Evolutionary conservation across 1,139 yeast species (phyloP).

Genomic region (Suhomyces coccinellae): DNA sequence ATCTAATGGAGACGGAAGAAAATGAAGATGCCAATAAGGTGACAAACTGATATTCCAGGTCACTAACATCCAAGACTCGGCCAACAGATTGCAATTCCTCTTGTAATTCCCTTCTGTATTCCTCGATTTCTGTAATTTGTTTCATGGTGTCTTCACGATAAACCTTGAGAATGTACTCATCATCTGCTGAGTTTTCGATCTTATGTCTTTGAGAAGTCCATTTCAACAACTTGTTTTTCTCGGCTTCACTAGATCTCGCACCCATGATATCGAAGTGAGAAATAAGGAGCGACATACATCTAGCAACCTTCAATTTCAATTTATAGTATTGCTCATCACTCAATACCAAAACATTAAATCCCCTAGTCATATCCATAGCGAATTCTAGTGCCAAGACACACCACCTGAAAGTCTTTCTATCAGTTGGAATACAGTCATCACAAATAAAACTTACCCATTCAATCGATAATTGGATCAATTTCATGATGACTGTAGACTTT

Average conservation of each 20-base stretch:
- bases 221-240: constrained; percentile 53
- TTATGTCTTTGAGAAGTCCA: constrained; percentile 52
- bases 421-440: constrained; percentile 94
- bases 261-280: constrained; percentile 99
- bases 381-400: constrained; percentile 94
- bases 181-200: constrained; percentile 57
- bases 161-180: constrained; percentile 55
- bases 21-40: constrained; percentile 86
- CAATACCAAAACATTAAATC: constrained; percentile 81
- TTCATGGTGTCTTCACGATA: constrained; percentile 60
- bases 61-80: constrained; percentile 82
- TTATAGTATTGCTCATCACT: constrained; percentile 73
- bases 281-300: constrained; percentile 89
- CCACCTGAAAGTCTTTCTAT: constrained; percentile 89
- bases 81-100: constrained; percentile 66
- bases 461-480: constrained; percentile 72
- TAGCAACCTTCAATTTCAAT: constrained; percentile 82
- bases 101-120: constrained; percentile 49
- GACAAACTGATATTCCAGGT: constrained; percentile 83
- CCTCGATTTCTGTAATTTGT: constrained; percentile 61
- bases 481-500: constrained; percentile 69
- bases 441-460: constrained; percentile 93
- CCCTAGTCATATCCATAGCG: constrained; percentile 93
- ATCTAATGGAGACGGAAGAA: constrained; percentile 86
- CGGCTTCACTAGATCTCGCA: constrained; percentile 88